Conservation (phyloP, 1,284 basidiomycete species). For the Dichomitus squalens region DNA sequence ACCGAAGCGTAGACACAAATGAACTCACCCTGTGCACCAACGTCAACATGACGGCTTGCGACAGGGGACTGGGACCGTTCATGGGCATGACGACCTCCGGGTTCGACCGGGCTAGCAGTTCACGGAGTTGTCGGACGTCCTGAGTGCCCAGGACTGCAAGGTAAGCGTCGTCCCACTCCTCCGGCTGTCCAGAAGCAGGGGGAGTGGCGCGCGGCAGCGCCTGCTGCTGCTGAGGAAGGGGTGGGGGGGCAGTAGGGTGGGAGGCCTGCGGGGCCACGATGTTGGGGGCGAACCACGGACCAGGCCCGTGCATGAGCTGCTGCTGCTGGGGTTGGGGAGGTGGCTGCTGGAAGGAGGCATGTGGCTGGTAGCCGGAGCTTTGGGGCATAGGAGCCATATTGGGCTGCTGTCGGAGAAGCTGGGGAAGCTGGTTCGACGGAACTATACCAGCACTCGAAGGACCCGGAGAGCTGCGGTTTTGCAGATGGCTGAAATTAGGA, state of each 20-base stretch:
- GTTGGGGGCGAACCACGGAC: constrained; percentile 52
- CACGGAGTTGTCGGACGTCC: constrained; percentile 70
- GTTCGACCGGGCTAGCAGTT: constrained; percentile 70
- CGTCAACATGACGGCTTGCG: constrained; percentile 80
- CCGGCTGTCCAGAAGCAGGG: constrained; percentile 49
- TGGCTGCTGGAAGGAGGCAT: constrained; percentile 27
- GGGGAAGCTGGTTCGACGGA: constrained; percentile 21
- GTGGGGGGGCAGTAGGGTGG: constrained; percentile 70
- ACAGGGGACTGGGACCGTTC: constrained; percentile 66
- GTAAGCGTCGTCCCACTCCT: constrained; percentile 84
- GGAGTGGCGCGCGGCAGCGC: constrained; percentile 45
- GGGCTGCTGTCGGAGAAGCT: constrained; percentile 32
- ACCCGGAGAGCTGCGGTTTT: constrained; percentile 46
- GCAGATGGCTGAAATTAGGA: constrained; percentile 39
- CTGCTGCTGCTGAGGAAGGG: constrained; percentile 44
- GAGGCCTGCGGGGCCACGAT: constrained; percentile 78
- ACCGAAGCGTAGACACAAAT: not conserved
- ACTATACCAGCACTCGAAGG: constrained; percentile 25
- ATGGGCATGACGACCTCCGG: constrained; percentile 79
- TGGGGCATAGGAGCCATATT: constrained; percentile 28
- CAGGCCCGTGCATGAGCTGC: constrained; percentile 45
- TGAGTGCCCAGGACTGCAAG: constrained; percentile 71
- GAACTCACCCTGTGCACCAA: constrained; percentile 73
- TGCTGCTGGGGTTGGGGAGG: constrained; percentile 31
- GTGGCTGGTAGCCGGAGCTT: constrained; percentile 24